Evolutionary conservation across 495 filamentous ascomycete genomes (phyloP), one percentile per base, ranked within the genome.

Genomic region (Xanthoparmelia taractica): DNA sequence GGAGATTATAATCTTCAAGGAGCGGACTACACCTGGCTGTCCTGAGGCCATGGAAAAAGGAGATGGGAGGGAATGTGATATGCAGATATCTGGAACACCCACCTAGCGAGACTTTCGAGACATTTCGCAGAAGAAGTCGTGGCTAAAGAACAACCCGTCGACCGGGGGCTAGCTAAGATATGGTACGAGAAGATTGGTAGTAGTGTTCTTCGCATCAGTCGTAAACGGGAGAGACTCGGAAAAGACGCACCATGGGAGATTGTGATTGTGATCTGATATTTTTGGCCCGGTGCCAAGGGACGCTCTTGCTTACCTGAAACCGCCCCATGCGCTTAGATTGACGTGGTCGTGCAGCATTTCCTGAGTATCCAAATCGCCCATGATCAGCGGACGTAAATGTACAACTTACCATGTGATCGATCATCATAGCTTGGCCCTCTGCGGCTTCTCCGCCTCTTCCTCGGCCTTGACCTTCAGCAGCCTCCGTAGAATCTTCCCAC

Each of bases 401-500:
- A 54, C 29, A 50, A 13, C 27, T 20, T 33, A 31, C 8, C 50
- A 20, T 20, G 29, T 18, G 29, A 54, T 29, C n/a, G 20, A 12
- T 5, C 2, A 25, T 64, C 52, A 73, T 31, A 73, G 60, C 67
- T 68, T 73, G 11, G 73, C 65, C 37, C 62, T 65, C 60, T 56
- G 20, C 13, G 69, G 70, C 36, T 76, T 66, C 45, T 66, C 66
- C 61, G 72, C 71, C 47, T 81, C 82, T 71, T 77, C 75, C 66
- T 70, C 69, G 50, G 83, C 83, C 68, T 73, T 71, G 54, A 79
- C 73, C 69, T 84, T 84, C 68, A 87, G 70, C 45, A 93, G 61
- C 50, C 91, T 79, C 66, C 92, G 85, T 68, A 97, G 72, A 58
- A 97, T 91, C 82, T 97, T 97, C 1, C 93, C 93, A 71, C 85